Base-by-base conservation (phyloP, 1,284 basidiomycete genomes). In the Hemileia vastatrix region DNA sequence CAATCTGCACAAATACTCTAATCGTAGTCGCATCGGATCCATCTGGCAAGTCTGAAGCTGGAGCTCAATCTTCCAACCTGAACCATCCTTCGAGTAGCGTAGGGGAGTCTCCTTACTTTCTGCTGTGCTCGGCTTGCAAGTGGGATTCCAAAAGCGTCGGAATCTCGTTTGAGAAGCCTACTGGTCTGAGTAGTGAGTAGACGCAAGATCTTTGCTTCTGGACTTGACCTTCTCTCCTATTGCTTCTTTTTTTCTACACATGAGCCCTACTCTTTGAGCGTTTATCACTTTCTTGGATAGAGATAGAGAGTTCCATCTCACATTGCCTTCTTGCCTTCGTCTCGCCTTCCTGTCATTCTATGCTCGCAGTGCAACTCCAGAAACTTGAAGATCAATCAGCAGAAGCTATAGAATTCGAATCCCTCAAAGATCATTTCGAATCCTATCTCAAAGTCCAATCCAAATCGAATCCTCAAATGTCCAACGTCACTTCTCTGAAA, bases 121-220 rank as follows among this genome's bases (percentile, higher is more conserved):
- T 98, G 1, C 85, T 86, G 68, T 98, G 94, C 77, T 85, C 88
- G 63, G 84, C 86, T 71, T 98, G 95, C 72, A 82, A 87, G 73
- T 98, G 94, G 94, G 90, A 94, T 74, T 94, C 90, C 66, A 85
- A 85, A 4, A 84, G 89, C 73, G 84, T 93, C 1, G 88, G 86
- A 0, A 88, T 93, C 72, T 86, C 84, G 9, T 97, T 97, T 68
- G 93, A 97, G 71, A 97, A 97, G 76, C 89, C 92, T 0, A 93
- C 92, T 0, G 90, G 92, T 21, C 83, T 98, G 18, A 90, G 71
- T n/a, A 53, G 71, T 75, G 21, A 55, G 71, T 51, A 18, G 8
- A 4, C 8, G 21, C 4, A 51, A n/a, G n/a, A n/a, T n/a, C n/a
- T n/a, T n/a, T n/a, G 27, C 27, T 27, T 27, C 27, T 27, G 27